Conservation (phyloP, 257 asterid genomes). For the Verbena officinalis region DNA sequence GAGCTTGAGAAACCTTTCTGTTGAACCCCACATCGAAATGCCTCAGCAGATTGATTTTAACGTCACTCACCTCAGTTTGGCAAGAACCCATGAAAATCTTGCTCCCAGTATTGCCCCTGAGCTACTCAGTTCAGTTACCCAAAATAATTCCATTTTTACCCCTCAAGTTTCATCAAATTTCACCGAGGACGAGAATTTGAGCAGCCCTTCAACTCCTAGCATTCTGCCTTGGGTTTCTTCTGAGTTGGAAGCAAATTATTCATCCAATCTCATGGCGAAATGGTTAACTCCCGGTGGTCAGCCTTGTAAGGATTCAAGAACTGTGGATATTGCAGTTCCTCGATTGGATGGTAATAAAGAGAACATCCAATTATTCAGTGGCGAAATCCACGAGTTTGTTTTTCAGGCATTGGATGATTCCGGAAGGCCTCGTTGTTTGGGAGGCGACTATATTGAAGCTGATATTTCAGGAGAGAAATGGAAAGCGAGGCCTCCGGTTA, state of each 20-base stretch:
- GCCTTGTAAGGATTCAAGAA: slow-evolving; percentile 64
- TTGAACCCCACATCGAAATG: slow-evolving; percentile 6
- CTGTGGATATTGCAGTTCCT: slow-evolving; percentile 51
- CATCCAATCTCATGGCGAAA: slow-evolving; percentile 46
- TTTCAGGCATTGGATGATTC: slow-evolving; percentile 74
- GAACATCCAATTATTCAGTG: slow-evolving; percentile 47
- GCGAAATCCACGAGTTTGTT: slow-evolving; percentile 66
- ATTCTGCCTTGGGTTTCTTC: slow-evolving; percentile 60
- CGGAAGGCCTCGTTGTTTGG: slow-evolving; percentile 64
- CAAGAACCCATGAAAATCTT: slow-evolving; percentile 29
- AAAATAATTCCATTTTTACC: slow-evolving; percentile 27
- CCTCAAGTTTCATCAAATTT: slow-evolving; percentile 29
- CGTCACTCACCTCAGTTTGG: slow-evolving; percentile 33
- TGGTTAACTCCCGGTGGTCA: slow-evolving; percentile 67
- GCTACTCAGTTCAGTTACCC: slow-evolving; percentile 27
- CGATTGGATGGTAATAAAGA: slow-evolving; percentile 43
- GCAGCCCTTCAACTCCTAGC: slow-evolving; percentile 22
- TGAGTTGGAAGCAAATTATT: slow-evolving; percentile 61
- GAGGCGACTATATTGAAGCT: slow-evolving; percentile 84
- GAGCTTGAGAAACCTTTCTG: slow-evolving; percentile 37
- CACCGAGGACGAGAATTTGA: slow-evolving; percentile 8
- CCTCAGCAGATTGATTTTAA: slow-evolving; percentile 35
- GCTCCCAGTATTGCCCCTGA: slow-evolving; percentile 29
- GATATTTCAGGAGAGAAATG: slow-evolving; percentile 79
- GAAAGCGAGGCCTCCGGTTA: slow-evolving; percentile 85